Conservation (phyloP, 2,329 filamentous ascomycete species). For the Aspergillus carbonarius region DNA sequence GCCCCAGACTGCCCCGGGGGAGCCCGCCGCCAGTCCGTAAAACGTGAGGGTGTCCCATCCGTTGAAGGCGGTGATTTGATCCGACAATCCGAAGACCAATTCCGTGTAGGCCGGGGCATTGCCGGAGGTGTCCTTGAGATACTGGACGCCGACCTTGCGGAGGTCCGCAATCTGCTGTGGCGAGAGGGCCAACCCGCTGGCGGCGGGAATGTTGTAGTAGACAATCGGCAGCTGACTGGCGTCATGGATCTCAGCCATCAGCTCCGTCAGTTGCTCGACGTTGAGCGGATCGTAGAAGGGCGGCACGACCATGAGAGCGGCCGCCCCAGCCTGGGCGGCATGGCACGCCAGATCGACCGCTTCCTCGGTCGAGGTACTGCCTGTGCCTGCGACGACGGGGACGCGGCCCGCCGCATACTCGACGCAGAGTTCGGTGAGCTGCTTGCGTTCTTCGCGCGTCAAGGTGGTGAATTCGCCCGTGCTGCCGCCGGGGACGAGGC, state of each 20-base stretch:
- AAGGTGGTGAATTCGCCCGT: conserved; percentile 53
- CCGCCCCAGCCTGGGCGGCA: conserved; percentile 41
- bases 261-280: conserved; percentile 40
- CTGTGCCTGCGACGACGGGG: conserved; percentile 34
- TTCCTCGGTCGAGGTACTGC: conserved; percentile 45
- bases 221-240: conserved; percentile 47
- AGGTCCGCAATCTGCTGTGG: conserved; percentile 47
- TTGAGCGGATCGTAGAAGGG: conserved; percentile 51
- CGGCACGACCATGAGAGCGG: conserved; percentile 51
- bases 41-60: conserved; percentile 57
- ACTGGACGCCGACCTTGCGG: conserved; percentile 49
- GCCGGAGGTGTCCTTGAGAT: conserved; percentile 55
- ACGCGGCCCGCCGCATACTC: conserved; percentile 28
- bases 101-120: conserved; percentile 53
- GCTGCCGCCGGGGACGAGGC: conserved; percentile 53
- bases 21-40: conserved; percentile 52
- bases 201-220: conserved; percentile 55
- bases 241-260: conserved; percentile 44
- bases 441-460: conserved; percentile 47
- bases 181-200: conserved; percentile 44
- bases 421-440: conserved; percentile 39
- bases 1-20: conserved; percentile 53
- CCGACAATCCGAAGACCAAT: conserved; percentile 45
- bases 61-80: conserved; percentile 51
- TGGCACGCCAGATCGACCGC: conserved; percentile 44